A percentile compares a stretch with the other conserved stretches of the same genome.
Conservation (phyloP, 2,329 filamentous ascomycete genomes). For the Diplodia sapinea region DNA sequence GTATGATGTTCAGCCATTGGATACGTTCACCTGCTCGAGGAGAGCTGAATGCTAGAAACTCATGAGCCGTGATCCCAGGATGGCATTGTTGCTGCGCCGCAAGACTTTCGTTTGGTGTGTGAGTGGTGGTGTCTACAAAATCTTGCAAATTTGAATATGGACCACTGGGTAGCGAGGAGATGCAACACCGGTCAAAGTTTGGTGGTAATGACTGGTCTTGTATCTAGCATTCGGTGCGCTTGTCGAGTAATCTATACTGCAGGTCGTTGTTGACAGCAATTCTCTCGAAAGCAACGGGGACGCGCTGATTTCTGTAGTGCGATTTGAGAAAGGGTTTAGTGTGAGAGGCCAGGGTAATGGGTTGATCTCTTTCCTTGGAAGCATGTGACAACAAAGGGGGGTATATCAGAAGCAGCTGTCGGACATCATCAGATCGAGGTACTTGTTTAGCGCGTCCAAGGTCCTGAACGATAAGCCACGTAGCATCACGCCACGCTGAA, state of each 20-base stretch:
- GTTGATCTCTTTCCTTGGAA: background rate
- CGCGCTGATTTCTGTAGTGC: slow-evolving; percentile 38
- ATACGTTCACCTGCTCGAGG: slow-evolving; percentile 28
- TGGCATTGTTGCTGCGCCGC: slow-evolving; percentile 23
- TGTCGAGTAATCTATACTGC: slow-evolving; percentile 39
- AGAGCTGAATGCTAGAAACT: slow-evolving; percentile 23
- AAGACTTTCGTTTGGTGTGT: slow-evolving; percentile 13
- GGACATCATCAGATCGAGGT: background rate
- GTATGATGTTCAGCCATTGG: slow-evolving; percentile 30
- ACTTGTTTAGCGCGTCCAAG: background rate
- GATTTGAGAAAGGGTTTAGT: slow-evolving; percentile 33
- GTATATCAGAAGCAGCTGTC: background rate
- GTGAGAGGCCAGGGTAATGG: background rate
- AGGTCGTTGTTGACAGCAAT: slow-evolving; percentile 55
- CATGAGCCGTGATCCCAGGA: slow-evolving; percentile 3
- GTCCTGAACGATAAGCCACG: slow-evolving; percentile 17
- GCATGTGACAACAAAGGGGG: background rate
- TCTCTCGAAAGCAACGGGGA: slow-evolving; percentile 38
- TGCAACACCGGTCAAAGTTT: background rate
- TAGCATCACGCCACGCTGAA: slow-evolving; percentile 28
- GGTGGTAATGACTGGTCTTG: background rate
- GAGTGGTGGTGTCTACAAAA: slow-evolving; percentile 4
- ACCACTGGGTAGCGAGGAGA: background rate
- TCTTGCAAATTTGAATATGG: slow-evolving; percentile 14
- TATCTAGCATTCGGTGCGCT: background rate